Base-by-base conservation (phyloP, 306 rosid genomes). In the Trifolium dubium region DNA sequence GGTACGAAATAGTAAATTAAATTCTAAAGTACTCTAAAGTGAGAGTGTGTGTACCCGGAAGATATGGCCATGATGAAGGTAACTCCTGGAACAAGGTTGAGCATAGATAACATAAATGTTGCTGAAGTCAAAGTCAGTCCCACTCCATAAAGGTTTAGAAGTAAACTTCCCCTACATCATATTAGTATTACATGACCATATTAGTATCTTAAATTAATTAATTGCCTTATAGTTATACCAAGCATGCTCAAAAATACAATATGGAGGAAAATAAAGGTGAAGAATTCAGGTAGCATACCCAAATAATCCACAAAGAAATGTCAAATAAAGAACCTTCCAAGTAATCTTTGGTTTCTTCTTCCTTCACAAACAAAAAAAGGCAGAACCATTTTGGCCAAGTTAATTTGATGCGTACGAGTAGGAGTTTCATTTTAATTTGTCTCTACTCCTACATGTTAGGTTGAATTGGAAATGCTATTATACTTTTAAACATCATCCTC, bases 231-330 rank as follows among this genome's bases (percentile, higher is more conserved):
- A n/a, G n/a, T n/a, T n/a, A 49, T n/a, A 29, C 14, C 14, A 46
- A 14, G 5, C 4, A 8, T 37, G 60, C n/a, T 34, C 29, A 5
- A 71, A 71, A 56, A 41, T 6, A 14, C 15, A 15, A 55, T 40
- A 39, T 44, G 35, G 4, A 17, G 6, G 4, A 23, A 47, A 43
- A 10, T 43, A 2, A 70, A 53, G 29, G 28, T 35, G 19, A 69
- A 41, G 2, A 35, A 50, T 43, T 40, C 3, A 64, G 2, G 46
- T n/a, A 43, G 34, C 80, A 41, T 74, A 88, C 93, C 93, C 93
- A 69, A 90, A 85, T n/a, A 88, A 78, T 11, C 88, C 93, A 68
- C 83, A 80, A 9, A 86, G 51, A 84, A 85, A 86, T 59, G 75
- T 69, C 76, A 85, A 58, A 15, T 76, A 63, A 40, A 90, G 84